A percentile compares a stretch with the other conserved stretches of the same genome.
Conservation (phyloP, 176 grass and related monocot genomes). For the Rhynchospora tenuis region DNA sequence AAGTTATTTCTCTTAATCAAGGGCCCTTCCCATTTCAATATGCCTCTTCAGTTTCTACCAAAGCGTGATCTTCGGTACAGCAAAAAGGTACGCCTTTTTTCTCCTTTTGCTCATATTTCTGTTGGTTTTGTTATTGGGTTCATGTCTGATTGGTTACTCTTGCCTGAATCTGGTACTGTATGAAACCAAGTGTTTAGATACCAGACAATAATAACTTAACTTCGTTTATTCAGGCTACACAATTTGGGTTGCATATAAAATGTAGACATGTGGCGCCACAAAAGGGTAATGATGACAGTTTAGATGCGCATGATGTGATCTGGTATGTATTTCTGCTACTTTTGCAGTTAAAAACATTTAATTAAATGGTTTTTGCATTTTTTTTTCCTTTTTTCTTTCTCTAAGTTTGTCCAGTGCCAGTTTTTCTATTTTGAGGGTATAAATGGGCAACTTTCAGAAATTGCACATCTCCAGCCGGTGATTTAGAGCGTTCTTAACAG, state of each 20-base stretch:
- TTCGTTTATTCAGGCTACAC: constrained; percentile 37
- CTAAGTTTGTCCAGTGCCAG: no score
- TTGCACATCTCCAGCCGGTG: not conserved
- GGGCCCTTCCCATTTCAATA: constrained; percentile 57
- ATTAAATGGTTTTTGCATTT: not conserved
- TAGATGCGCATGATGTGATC: constrained; percentile 47
- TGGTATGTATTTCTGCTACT: constrained; percentile 46
- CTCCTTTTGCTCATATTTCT: not conserved
- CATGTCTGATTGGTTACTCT: not conserved
- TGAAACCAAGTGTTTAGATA: not conserved
- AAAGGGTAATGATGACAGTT: constrained; percentile 26
- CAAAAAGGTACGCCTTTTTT: constrained; percentile 57
- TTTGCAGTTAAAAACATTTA: constrained; percentile 8
- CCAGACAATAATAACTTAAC: not conserved
- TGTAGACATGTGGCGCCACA: constrained; percentile 36
- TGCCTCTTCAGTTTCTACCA: constrained; percentile 74
- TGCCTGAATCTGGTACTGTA: not conserved
- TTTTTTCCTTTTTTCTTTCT: not conserved
- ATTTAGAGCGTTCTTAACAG: not conserved
- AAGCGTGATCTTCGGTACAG: constrained; percentile 84
- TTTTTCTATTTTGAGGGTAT: constrained; percentile 5
- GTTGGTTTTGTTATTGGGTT: not conserved
- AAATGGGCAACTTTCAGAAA: not conserved
- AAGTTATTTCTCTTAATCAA: constrained; percentile 83
- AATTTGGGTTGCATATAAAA: constrained; percentile 62